Evolutionary conservation across 768 basidiomycete species (phyloP), one percentile per base, ranked within the genome.

Genomic region (Tylopilus cervinicoccineus): DNA sequence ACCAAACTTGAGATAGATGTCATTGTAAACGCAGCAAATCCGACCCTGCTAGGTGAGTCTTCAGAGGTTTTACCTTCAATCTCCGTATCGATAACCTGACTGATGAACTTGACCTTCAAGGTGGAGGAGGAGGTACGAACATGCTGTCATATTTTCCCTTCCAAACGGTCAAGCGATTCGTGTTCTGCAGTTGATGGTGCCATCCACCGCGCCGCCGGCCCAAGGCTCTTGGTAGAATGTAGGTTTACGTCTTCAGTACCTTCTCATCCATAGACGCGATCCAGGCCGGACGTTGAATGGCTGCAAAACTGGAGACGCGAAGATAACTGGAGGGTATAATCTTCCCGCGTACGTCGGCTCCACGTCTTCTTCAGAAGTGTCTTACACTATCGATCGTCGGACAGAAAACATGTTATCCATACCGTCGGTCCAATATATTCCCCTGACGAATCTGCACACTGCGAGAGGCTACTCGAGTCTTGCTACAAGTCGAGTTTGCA

Each of bases 21-120:
- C 0, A 84, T 92, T 47, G 89, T 92, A 24, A 92, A 91, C 58
- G 90, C 90, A 12, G 90, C 89, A 6, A 92, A 92, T 59, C 72
- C 72, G 38, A 77, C 77, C 41, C 70, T 93, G 29, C 70, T 84
- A 40, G 89, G 89, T 88, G 34, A 47, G 56, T 45, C 39, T n/a
- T 20, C 2, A 29, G 20, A 16, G 5, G 23, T 37, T 10, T 17
- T 28, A 2, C 16, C 12, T 19, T 36, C 17, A 28, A 24, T 19
- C 6, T 19, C 19, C 7, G 4, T 5, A 14, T 16, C 8, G 14
- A 11, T 24, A 34, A 24, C 7, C n/a, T 32, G 28, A 7, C n/a
- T 37, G n/a, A 48, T 23, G n/a, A 14, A 4, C 13, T 10, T 16
- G 10, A 42, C 23, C 29, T 37, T 34, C n/a, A 51, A 88, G 88